These are phyloP conservation scores for Oenanthe sinensis DNA, from an alignment of 129 eudicot genomes.

Conservation along the genomic window DNA sequence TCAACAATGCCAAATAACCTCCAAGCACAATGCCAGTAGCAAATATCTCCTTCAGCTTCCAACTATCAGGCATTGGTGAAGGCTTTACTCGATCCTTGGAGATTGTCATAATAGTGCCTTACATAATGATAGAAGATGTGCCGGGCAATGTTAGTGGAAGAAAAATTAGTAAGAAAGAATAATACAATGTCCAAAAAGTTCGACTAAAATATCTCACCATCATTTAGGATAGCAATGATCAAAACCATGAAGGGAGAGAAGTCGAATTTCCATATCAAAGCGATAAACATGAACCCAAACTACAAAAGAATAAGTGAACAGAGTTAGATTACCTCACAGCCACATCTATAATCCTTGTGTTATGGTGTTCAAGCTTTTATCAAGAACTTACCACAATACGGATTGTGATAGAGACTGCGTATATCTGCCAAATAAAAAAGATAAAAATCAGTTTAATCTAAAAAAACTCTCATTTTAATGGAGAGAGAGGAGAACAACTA, in stretches of 20 bases:
- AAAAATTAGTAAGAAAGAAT: not conserved
- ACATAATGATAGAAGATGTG: not conserved
- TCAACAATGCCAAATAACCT: slow-evolving; percentile 86
- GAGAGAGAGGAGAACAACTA: slow-evolving; percentile 13
- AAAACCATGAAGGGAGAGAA: slow-evolving; percentile 98
- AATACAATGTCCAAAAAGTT: not conserved
- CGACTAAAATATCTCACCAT: slow-evolving; percentile 45
- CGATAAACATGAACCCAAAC: slow-evolving; percentile 93
- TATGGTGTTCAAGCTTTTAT: slow-evolving; percentile 4
- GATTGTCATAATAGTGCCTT: slow-evolving; percentile 97
- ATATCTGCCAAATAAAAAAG: slow-evolving; percentile 45
- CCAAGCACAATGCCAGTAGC: slow-evolving; percentile 94
- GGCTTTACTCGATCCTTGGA: slow-evolving; percentile 98
- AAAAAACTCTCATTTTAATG: not conserved
- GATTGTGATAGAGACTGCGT: slow-evolving; percentile 95
- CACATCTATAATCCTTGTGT: not conserved
- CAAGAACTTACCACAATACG: slow-evolving; percentile 94
- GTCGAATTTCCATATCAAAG: slow-evolving; percentile 90
- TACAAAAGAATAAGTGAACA: slow-evolving; percentile 27
- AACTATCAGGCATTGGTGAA: slow-evolving; percentile 92
- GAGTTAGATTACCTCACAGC: not conserved
- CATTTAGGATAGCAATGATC: slow-evolving; percentile 90
- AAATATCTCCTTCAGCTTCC: slow-evolving; percentile 94
- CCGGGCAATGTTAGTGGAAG: not conserved
- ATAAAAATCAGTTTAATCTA: not conserved